Evolutionary conservation across 2,329 filamentous ascomycete genomes (phyloP).

Genomic region (Phialemoniopsis sp.): DNA sequence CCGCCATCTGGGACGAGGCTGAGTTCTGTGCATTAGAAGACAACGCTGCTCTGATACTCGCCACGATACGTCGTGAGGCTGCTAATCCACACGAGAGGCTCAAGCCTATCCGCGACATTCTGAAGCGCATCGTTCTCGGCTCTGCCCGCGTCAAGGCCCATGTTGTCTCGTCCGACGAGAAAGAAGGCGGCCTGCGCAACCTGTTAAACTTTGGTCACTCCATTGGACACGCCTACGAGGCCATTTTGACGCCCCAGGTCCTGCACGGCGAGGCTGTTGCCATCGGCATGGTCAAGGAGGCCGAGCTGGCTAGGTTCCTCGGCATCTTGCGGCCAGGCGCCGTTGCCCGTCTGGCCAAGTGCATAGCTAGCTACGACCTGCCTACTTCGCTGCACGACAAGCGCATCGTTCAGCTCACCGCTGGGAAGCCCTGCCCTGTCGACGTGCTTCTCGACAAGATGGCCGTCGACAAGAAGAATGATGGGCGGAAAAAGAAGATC

Average conservation of each 20-base stretch:
- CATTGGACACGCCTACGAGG: constrained; percentile 94
- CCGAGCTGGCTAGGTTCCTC: constrained; percentile 84
- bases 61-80: constrained; percentile 53
- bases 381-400: constrained; percentile 84
- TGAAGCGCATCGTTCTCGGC: constrained; percentile 79
- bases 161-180: constrained; percentile 91
- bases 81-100: constrained; percentile 50
- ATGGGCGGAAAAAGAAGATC: constrained; percentile 91
- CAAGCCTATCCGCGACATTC: constrained; percentile 61
- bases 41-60: constrained; percentile 73
- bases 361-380: constrained; percentile 88
- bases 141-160: constrained; percentile 92
- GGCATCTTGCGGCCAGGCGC: constrained; percentile 82
- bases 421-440: constrained; percentile 82
- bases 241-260: constrained; percentile 90
- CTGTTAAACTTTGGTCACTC: constrained; percentile 97
- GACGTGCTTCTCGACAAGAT: constrained; percentile 86
- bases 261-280: constrained; percentile 94
- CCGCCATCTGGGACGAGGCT: constrained; percentile 87
- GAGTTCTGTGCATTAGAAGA: constrained; percentile 84
- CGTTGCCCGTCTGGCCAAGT: constrained; percentile 86
- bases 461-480: constrained; percentile 98
- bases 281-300: constrained; percentile 98
- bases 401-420: constrained; percentile 74
- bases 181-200: constrained; percentile 90